Percentiles rank a stretch among this genome's conserved stretches.
phyloP scores from a whole-genome alignment of 768 basidiomycete species.

The Russula emetica region DNA sequence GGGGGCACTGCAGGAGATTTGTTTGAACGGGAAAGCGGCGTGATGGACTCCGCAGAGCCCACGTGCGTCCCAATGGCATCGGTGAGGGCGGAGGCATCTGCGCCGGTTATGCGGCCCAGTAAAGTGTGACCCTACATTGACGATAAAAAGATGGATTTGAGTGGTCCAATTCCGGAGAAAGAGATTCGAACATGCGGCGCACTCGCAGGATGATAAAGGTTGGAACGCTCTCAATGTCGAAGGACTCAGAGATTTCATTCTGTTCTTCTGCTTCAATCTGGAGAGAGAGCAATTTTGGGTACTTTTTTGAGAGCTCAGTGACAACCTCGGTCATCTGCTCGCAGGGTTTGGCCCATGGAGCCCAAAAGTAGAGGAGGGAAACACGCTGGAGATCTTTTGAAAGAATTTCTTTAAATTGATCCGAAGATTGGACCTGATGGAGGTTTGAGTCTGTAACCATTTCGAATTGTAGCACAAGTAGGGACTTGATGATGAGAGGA shows the following conservation, averaged over 20 bases:
- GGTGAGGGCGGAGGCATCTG: slow-evolving; percentile 65
- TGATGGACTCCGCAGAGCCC: slow-evolving; percentile 30
- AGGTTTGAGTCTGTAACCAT: slow-evolving; percentile 36
- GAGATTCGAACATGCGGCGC: slow-evolving; percentile 27
- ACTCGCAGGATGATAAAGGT: slow-evolving; percentile 79
- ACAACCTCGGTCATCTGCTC: slow-evolving; percentile 82
- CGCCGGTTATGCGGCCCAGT: slow-evolving; percentile 73
- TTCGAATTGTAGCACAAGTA: background rate
- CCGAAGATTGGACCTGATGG: slow-evolving; percentile 52
- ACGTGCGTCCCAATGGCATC: slow-evolving; percentile 57
- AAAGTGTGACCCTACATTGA: slow-evolving; percentile 76
- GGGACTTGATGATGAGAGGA: background rate
- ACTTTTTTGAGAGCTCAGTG: slow-evolving; percentile 65
- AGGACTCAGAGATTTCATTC: slow-evolving; percentile 84
- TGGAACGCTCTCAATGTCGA: slow-evolving; percentile 88
- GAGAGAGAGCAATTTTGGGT: slow-evolving; percentile 65
- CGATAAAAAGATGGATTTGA: background rate
- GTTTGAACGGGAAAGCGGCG: slow-evolving; percentile 50
- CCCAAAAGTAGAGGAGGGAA: slow-evolving; percentile 92
- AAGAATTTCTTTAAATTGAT: slow-evolving; percentile 71
- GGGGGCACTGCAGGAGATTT: slow-evolving; percentile 36
- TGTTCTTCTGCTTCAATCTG: slow-evolving; percentile 81
- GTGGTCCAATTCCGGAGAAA: background rate
- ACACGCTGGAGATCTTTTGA: slow-evolving; percentile 72
- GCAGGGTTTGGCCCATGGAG: slow-evolving; percentile 90